A percentile compares a stretch with the other conserved stretches of the same genome.
Evolutionary conservation across 164 flowering plant species (phyloP).

Genomic region (Protea cynaroides): DNA sequence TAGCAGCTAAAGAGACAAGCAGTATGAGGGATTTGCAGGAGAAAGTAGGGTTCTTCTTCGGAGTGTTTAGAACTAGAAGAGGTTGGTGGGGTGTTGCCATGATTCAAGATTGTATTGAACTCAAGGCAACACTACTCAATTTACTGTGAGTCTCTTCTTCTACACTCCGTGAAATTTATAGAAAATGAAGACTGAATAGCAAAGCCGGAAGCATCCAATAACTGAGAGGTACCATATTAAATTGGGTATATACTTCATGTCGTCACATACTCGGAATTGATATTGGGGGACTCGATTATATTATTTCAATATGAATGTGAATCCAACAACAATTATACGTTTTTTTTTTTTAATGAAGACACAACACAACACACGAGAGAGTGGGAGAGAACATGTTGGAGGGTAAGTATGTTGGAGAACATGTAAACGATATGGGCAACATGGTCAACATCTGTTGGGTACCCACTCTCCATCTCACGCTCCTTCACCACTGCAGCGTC

Average conservation of each 20-base stretch:
- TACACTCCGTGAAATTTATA: neutral
- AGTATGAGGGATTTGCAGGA: constrained; percentile 13
- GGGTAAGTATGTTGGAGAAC: no score
- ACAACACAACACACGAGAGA: constrained; percentile 73
- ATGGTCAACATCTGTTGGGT: constrained; percentile 88
- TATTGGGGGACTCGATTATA: no score
- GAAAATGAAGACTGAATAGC: neutral
- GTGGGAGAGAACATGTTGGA: no score
- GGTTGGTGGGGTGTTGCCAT: constrained; percentile 23
- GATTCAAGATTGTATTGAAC: neutral
- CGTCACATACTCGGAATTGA: no score
- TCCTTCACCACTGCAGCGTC: constrained; percentile 43
- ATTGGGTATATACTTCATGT: no score
- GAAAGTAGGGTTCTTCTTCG: constrained; percentile 10
- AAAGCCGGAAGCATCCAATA: neutral
- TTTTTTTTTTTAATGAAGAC: no score
- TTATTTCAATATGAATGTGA: no score
- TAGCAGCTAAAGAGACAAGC: constrained; percentile 20
- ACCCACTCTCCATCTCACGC: constrained; percentile 83
- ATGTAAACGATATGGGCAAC: constrained; percentile 77
- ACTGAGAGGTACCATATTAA: no score
- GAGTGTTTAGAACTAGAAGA: constrained; percentile 18
- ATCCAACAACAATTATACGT: no score
- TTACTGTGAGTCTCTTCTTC: neutral
- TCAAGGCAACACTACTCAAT: neutral